These are phyloP conservation scores for Pseudogymnoascus sp. DNA, from an alignment of 2,329 filamentous ascomycete genomes.

Conservation along the genomic window DNA sequence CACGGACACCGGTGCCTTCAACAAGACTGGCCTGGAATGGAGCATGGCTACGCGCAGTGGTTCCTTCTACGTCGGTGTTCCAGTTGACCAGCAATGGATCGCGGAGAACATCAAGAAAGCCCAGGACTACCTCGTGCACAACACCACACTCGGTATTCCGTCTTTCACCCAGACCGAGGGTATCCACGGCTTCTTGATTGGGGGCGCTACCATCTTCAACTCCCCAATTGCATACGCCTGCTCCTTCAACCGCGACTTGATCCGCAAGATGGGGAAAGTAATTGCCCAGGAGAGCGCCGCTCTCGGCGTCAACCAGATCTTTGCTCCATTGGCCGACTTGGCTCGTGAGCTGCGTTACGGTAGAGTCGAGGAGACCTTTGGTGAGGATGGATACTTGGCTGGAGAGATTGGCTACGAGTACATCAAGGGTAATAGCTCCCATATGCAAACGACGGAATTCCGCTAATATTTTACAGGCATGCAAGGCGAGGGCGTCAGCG, in stretches of 20 bases:
- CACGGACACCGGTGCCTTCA: constrained; percentile 58
- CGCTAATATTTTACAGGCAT: constrained; percentile 45
- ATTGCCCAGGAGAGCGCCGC: constrained; percentile 61
- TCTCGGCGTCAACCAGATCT: constrained; percentile 65
- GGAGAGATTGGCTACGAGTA: constrained; percentile 61
- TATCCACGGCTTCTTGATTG: constrained; percentile 64
- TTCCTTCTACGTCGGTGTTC: constrained; percentile 65
- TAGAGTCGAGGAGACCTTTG: constrained; percentile 66
- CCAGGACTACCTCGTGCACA: constrained; percentile 62
- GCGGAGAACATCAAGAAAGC: constrained; percentile 54
- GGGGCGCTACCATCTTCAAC: constrained; percentile 73
- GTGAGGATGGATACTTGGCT: constrained; percentile 60
- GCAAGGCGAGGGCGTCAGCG: constrained; percentile 57
- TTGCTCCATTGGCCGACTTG: constrained; percentile 63
- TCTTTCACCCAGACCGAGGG: constrained; percentile 68
- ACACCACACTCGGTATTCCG: constrained; percentile 63
- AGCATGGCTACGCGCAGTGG: constrained; percentile 49
- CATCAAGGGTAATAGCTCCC: constrained; percentile 46
- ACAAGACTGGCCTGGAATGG: constrained; percentile 57
- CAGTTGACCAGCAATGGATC: constrained; percentile 56
- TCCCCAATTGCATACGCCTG: constrained; percentile 66
- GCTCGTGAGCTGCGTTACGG: constrained; percentile 66
- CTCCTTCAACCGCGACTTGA: constrained; percentile 59
- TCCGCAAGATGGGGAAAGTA: constrained; percentile 58
- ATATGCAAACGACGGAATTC: not conserved